Conservation (phyloP, 2,329 filamentous ascomycete genomes). For the Ophiostoma piceae region DNA sequence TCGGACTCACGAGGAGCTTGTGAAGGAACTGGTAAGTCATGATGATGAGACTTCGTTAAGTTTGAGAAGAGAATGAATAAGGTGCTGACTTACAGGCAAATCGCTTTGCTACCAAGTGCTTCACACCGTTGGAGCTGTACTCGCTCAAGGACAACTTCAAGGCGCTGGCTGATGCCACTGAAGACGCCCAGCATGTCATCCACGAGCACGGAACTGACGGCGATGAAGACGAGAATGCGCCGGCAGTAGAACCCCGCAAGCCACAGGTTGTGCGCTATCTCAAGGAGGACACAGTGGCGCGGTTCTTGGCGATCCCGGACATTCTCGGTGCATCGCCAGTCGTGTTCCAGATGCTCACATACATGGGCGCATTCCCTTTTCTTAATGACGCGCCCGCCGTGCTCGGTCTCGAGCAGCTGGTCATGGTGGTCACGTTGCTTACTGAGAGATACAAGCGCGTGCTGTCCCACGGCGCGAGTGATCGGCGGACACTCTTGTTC, state of each 20-base stretch:
- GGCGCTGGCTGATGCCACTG: constrained; percentile 53
- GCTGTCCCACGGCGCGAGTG: constrained; percentile 51
- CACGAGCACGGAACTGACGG: neutral
- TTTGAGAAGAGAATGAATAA: too few species aligned
- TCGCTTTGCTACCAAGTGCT: constrained; percentile 64
- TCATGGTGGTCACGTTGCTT: constrained; percentile 68
- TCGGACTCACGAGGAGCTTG: constrained; percentile 49
- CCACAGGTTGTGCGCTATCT: constrained; percentile 54
- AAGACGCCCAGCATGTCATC: constrained; percentile 8
- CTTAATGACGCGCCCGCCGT: constrained; percentile 64
- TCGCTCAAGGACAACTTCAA: constrained; percentile 69
- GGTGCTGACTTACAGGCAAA: constrained; percentile 43
- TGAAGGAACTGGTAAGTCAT: constrained; percentile 45
- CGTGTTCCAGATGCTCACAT: constrained; percentile 66
- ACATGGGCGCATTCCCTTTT: constrained; percentile 69
- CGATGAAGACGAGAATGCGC: neutral
- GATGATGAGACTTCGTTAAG: neutral
- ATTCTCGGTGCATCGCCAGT: constrained; percentile 61
- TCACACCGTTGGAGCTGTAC: constrained; percentile 65
- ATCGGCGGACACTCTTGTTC: constrained; percentile 62
- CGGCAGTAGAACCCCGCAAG: neutral
- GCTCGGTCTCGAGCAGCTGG: constrained; percentile 62
- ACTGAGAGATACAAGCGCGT: constrained; percentile 64
- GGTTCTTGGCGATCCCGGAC: constrained; percentile 69
- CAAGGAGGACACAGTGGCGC: constrained; percentile 63